These are phyloP conservation scores for Kazachstania taianensis DNA, from an alignment of 805 yeast genomes.

Conservation along the genomic window DNA sequence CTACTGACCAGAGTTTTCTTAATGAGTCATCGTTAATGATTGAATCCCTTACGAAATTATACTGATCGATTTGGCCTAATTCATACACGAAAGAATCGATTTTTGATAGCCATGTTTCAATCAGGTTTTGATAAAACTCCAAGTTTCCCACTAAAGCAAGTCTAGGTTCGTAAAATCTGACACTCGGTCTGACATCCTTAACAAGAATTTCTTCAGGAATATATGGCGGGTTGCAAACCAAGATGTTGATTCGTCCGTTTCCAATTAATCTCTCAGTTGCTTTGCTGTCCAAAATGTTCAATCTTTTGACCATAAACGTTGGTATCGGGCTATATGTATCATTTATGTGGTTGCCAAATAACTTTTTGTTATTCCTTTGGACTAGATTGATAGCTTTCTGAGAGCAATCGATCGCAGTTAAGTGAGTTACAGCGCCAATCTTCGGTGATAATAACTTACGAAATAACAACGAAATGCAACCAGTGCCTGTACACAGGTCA, in stretches of 20 bases:
- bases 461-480: constrained; percentile 57
- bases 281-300: not conserved
- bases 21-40: constrained; percentile 11
- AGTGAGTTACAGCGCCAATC: constrained; percentile 4
- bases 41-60: constrained; percentile 28
- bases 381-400: constrained; percentile 38
- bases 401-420: constrained; percentile 51
- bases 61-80: constrained; percentile 57
- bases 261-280: no score
- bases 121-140: constrained; percentile 57
- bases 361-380: not conserved
- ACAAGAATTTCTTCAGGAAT: constrained; percentile 30
- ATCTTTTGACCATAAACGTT: not conserved
- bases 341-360: no score
- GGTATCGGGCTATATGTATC: no score
- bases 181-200: constrained; percentile 52
- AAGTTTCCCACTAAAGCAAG: constrained; percentile 70
- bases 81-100: constrained; percentile 61
- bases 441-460: not conserved
- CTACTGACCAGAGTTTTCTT: constrained; percentile 38
- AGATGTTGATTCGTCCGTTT: constrained; percentile 33
- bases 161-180: constrained; percentile 60
- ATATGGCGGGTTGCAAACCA: constrained; percentile 90
- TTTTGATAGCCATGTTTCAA: constrained; percentile 34
- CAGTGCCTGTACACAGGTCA: constrained; percentile 86